These are phyloP conservation scores for Penicillium sp. DNA, from an alignment of 2,329 filamentous ascomycete genomes.

Conservation along the genomic window DNA sequence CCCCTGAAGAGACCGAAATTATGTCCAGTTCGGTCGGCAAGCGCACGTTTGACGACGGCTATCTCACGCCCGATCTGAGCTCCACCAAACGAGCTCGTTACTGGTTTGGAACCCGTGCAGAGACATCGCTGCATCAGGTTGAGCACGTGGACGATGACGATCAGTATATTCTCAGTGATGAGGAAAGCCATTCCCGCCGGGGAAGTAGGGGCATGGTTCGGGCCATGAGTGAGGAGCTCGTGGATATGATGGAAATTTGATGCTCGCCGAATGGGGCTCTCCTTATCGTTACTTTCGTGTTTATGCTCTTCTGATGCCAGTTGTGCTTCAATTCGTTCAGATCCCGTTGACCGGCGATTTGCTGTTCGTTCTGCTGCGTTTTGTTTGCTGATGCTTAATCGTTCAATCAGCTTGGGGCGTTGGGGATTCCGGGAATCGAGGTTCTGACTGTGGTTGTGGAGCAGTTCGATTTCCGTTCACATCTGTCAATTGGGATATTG, in stretches of 20 bases:
- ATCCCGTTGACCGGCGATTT: slow-evolving; percentile 17
- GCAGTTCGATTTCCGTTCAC: slow-evolving; percentile 21
- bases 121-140: slow-evolving; percentile 38
- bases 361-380: neutral
- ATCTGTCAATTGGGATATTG: too few species aligned
- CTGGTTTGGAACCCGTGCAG: slow-evolving; percentile 70
- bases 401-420: slow-evolving; percentile 16
- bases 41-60: slow-evolving; percentile 44
- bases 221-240: slow-evolving; percentile 50
- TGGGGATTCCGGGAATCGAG: slow-evolving; percentile 9
- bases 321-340: slow-evolving; percentile 3
- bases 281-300: slow-evolving; percentile 9
- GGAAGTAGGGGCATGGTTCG: slow-evolving; percentile 43
- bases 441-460: slow-evolving; percentile 10
- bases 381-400: neutral
- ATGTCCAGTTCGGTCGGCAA: slow-evolving; percentile 40
- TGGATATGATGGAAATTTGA: slow-evolving; percentile 50
- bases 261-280: neutral
- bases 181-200: slow-evolving; percentile 35
- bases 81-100: slow-evolving; percentile 77
- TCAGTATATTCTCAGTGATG: slow-evolving; percentile 41
- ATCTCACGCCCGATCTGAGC: slow-evolving; percentile 48
- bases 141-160: slow-evolving; percentile 40
- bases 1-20: slow-evolving; percentile 45
- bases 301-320: slow-evolving; percentile 5